A percentile compares a stretch with the other conserved stretches of the same genome.
phyloP scores from a whole-genome alignment of 2,329 filamentous ascomycete genomes.

The Dactylellina drechsleri region DNA sequence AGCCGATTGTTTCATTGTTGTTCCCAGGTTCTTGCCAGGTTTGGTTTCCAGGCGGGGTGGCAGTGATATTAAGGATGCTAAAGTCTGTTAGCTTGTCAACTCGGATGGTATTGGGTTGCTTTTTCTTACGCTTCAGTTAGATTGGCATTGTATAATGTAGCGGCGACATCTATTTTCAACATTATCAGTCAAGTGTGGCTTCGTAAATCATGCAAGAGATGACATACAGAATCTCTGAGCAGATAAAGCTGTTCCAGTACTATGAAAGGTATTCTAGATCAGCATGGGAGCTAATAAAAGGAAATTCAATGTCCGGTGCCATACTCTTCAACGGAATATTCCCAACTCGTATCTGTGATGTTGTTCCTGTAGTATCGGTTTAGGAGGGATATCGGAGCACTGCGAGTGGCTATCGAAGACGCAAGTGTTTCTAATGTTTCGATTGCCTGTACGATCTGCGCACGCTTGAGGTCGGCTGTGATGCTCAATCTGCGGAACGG shows the following conservation, averaged over 20 bases:
- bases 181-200: neutral
- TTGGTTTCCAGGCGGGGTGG: constrained; percentile 29
- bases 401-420: constrained; percentile 48
- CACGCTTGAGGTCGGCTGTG: constrained; percentile 50
- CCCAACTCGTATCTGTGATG: constrained; percentile 29
- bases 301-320: neutral
- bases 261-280: neutral
- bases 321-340: constrained; percentile 41
- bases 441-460: constrained; percentile 48
- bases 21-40: constrained; percentile 30
- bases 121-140: constrained; percentile 38
- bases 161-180: constrained; percentile 37
- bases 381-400: constrained; percentile 40
- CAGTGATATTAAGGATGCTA: constrained; percentile 47
- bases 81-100: constrained; percentile 4
- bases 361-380: constrained; percentile 30
- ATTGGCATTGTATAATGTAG: constrained; percentile 50
- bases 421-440: constrained; percentile 49
- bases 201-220: neutral
- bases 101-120: neutral
- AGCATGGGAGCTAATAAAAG: too few relatives aligned
- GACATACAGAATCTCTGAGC: constrained; percentile 43
- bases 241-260: constrained; percentile 42
- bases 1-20: constrained; percentile 26
- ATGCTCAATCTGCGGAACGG: constrained; percentile 30